Conservation (phyloP, 1,284 basidiomycete genomes). For the Naganishia liquefaciens region DNA sequence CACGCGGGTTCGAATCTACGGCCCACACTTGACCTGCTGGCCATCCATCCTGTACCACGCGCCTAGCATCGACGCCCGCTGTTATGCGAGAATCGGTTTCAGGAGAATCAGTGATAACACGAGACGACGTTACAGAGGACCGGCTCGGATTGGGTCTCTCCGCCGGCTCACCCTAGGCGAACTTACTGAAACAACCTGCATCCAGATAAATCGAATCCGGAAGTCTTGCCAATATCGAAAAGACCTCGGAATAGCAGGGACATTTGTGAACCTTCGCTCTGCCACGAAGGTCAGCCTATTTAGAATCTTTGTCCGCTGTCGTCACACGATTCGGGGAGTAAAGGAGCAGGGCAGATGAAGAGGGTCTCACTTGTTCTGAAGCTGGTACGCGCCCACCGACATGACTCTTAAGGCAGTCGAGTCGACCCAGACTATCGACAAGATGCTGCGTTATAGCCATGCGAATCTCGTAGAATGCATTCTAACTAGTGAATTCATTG, state of each 20-base stretch:
- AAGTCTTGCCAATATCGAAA: background rate
- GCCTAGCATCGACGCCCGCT: slow-evolving; percentile 27
- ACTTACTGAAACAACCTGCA: slow-evolving; percentile 28
- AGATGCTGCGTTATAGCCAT: background rate
- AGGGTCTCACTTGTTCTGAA: slow-evolving; percentile 12
- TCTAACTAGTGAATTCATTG: background rate
- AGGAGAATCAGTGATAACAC: background rate
- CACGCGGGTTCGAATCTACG: slow-evolving; percentile 15
- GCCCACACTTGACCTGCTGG: slow-evolving; percentile 10
- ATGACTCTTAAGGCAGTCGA: too few species aligned
- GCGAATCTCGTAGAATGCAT: background rate
- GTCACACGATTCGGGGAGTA: too few species aligned
- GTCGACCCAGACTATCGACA: too few species aligned
- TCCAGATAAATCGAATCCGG: slow-evolving; percentile 22
- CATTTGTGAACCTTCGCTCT: slow-evolving; percentile 12
- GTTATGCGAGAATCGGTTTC: too few species aligned
- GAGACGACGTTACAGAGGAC: background rate
- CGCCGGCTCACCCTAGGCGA: background rate
- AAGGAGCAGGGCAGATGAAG: background rate
- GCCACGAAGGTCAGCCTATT: background rate
- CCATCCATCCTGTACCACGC: slow-evolving; percentile 26
- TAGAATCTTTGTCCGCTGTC: too few species aligned
- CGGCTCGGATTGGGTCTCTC: background rate
- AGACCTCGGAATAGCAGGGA: slow-evolving; percentile 3
- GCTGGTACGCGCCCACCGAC: slow-evolving; percentile 4